Evolutionary conservation across 2,329 filamentous ascomycete genomes (phyloP), one percentile per base, ranked within the genome.

Genomic region (Didymella pinodella): DNA sequence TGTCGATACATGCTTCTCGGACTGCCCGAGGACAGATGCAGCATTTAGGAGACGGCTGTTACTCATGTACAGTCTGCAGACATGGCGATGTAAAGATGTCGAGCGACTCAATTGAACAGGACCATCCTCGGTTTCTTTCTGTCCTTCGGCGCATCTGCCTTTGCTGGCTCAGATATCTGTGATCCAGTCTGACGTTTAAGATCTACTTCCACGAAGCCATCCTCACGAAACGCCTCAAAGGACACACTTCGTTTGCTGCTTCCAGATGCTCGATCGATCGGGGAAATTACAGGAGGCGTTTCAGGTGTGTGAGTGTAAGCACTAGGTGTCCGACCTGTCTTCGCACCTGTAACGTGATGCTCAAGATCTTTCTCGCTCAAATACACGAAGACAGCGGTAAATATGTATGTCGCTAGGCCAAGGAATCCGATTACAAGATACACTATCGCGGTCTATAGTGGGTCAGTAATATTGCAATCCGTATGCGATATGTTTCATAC

Each of bases 311-410:
- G n/a, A 1, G 8, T 18, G 14, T 29, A n/a, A 3, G 28, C 22
- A 11, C 36, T 34, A 6, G 20, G 12, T 6, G 48, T 41, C 11
- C 25, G 36, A 5, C 32, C 28, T 3, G 49, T 34, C 44, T 50
- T 40, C n/a, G 48, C 29, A 47, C 48, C 36, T 49, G 59, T 36
- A 16, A 47, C 28, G 4, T 66, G 65, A n/a, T 62, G 65, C 51
- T 69, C 65, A 43, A 60, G 67, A n/a, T 67, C 68, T 26, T 66
- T 71, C 48, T 73, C 71, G 18, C 68, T 62, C 11, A 64, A 52
- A 26, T 69, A 70, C 5, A 73, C 71, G 49, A 73, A 72, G 5
- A 65, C 44, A 0, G 64, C 65, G 1, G 65, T 65, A 31, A 67
- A 64, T 28, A 67, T 26, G 46, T 71, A 73, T 5, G 68, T 69